Percentiles rank a stretch among this genome's conserved stretches.
Evolutionary conservation across 495 filamentous ascomycete genomes (phyloP).

Genomic region (Neurospora sp.): DNA sequence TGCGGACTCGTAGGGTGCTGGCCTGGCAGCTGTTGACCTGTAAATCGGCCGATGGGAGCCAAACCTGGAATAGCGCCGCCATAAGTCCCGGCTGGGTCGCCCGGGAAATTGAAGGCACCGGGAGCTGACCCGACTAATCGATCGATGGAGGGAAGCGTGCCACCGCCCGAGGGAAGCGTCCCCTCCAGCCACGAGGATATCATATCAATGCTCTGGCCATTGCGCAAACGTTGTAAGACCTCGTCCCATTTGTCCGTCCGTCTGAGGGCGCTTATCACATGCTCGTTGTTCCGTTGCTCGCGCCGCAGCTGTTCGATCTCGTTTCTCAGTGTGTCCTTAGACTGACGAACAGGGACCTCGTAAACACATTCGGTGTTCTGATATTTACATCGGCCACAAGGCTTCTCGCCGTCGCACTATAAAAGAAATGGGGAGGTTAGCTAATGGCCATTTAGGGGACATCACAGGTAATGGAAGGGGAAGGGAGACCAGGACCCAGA

Average conservation of each 20-base stretch:
- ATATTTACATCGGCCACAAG: slow-evolving; percentile 38
- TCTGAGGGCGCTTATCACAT: slow-evolving; percentile 35
- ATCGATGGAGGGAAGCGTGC: slow-evolving; percentile 2
- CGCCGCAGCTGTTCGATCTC: slow-evolving; percentile 42
- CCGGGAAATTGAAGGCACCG: neutral
- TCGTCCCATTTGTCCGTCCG: slow-evolving; percentile 36
- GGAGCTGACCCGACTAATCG: neutral
- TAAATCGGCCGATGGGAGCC: neutral
- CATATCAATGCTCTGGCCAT: slow-evolving; percentile 36
- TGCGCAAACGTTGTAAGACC: slow-evolving; percentile 35
- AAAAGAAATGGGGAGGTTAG: neutral
- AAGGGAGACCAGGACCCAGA: neutral
- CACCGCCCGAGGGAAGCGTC: slow-evolving; percentile 10
- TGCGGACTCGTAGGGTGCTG: slow-evolving; percentile 2
- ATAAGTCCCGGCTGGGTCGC: neutral
- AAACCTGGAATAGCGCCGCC: neutral
- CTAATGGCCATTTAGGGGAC: neutral
- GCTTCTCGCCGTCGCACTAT: slow-evolving; percentile 43
- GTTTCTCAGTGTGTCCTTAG: slow-evolving; percentile 41
- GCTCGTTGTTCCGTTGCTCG: slow-evolving; percentile 35
- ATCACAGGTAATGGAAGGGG: neutral
- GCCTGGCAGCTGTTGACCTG: neutral
- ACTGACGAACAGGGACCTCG: slow-evolving; percentile 43
- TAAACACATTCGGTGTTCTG: slow-evolving; percentile 43
- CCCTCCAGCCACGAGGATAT: slow-evolving; percentile 39